A percentile compares a stretch with the other conserved stretches of the same genome.
These are phyloP conservation scores for Brasilioporus rufonigricans DNA, from an alignment of 768 basidiomycete genomes.

Conservation along the genomic window DNA sequence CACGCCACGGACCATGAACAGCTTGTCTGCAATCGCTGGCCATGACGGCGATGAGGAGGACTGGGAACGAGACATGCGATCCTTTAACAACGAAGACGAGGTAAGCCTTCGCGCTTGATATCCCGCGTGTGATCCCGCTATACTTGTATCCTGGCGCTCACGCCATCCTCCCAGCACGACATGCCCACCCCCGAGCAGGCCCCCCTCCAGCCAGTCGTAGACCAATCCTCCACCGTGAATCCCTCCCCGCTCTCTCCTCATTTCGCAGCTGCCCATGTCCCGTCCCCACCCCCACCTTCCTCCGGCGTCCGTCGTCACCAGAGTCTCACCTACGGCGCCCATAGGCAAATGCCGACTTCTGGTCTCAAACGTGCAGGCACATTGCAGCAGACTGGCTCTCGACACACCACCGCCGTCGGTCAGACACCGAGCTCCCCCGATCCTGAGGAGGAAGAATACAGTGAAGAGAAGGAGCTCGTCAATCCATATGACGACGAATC, in stretches of 20 bases:
- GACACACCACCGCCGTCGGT: constrained; percentile 26
- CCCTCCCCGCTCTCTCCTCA: constrained; percentile 66
- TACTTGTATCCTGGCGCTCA: neutral
- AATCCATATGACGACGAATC: constrained; percentile 53
- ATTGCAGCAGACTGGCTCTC: constrained; percentile 47
- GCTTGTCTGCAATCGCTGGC: constrained; percentile 80
- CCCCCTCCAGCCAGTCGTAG: constrained; percentile 50
- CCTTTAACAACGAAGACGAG: constrained; percentile 63
- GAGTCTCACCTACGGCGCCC: constrained; percentile 71
- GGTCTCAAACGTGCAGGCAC: constrained; percentile 78
- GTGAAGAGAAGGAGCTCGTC: constrained; percentile 40
- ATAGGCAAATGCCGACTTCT: constrained; percentile 46
- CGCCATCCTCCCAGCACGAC: constrained; percentile 18
- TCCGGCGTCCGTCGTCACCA: constrained; percentile 77
- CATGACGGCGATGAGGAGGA: constrained; percentile 88
- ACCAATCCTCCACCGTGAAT: constrained; percentile 38
- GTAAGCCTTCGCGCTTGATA: constrained; percentile 47
- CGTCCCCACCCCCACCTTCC: constrained; percentile 70
- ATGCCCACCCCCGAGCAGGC: constrained; percentile 20
- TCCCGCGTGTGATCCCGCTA: constrained; percentile 3
- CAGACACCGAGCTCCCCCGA: constrained; percentile 47
- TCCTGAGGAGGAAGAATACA: constrained; percentile 54
- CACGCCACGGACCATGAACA: constrained; percentile 76
- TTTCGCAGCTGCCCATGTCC: constrained; percentile 48
- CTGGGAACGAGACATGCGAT: constrained; percentile 70